These are phyloP conservation scores for Litsea cubeba DNA, from an alignment of 164 flowering plant genomes.

Conservation along the genomic window DNA sequence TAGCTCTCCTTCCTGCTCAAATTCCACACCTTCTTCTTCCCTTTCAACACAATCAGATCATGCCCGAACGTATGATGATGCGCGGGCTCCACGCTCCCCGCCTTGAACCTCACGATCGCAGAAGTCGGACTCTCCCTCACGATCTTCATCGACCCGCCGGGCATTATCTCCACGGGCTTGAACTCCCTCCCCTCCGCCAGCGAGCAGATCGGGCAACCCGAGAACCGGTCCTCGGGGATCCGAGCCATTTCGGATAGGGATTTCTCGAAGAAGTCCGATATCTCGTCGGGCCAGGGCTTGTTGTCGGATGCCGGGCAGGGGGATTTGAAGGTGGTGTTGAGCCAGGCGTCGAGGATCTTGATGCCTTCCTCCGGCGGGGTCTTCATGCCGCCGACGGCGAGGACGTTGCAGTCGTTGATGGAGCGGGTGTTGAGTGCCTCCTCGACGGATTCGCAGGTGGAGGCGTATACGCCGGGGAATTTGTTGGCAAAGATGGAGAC, in stretches of 20 bases:
- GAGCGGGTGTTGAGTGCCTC: slow-evolving; percentile 79
- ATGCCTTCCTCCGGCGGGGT: slow-evolving; percentile 55
- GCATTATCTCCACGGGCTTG: slow-evolving; percentile 58
- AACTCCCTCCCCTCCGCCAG: slow-evolving; percentile 52
- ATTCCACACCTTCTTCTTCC: slow-evolving; percentile 89
- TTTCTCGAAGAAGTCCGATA: slow-evolving; percentile 46
- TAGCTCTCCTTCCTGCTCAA: slow-evolving; percentile 55
- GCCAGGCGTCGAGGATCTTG: slow-evolving; percentile 62
- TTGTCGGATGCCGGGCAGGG: slow-evolving; percentile 76
- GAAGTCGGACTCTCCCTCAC: slow-evolving; percentile 82
- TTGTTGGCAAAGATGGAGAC: slow-evolving; percentile 94
- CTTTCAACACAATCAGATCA: slow-evolving; percentile 75
- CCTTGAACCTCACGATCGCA: slow-evolving; percentile 74
- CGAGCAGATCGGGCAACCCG: slow-evolving; percentile 49
- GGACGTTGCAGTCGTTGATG: slow-evolving; percentile 88
- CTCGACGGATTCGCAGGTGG: slow-evolving; percentile 57
- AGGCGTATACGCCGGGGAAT: slow-evolving; percentile 77
- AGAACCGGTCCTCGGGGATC: slow-evolving; percentile 22
- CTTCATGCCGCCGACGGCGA: slow-evolving; percentile 72
- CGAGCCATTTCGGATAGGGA: slow-evolving; percentile 60
- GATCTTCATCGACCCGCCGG: slow-evolving; percentile 86
- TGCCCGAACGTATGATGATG: slow-evolving; percentile 93
- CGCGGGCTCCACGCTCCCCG: slow-evolving; percentile 93
- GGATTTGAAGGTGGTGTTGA: slow-evolving; percentile 75
- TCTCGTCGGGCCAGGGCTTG: slow-evolving; percentile 62